Base-by-base conservation (phyloP, 2,329 filamentous ascomycete species). In the Paracorniculantispora psalliotae region DNA sequence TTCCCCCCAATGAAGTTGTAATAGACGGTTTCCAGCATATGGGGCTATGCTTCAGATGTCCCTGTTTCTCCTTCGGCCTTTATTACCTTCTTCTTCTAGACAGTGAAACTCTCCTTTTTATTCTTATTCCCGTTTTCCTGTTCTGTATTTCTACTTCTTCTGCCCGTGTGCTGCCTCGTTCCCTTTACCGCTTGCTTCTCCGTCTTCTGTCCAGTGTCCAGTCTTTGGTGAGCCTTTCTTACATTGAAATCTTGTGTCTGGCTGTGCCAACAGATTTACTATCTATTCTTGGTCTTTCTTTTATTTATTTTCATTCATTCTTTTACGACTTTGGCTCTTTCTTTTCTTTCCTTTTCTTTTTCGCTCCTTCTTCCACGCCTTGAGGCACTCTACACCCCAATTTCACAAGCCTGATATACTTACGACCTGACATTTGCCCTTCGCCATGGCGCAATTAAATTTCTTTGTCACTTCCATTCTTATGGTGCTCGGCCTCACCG, bases 401-500 rank as follows among this genome's bases (percentile, higher is more conserved):
- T 62, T 52, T 59, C n/a, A 52, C 59, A 17, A 26, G 61, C 61
- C 47, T 61, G 15, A 2, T 5, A 44, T 19, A 33, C 28, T 12
- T 25, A 15, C n/a, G 6, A 30, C n/a, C n/a, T n/a, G n/a, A 10
- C 46, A 9, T 25, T 28, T 33, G 17, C 47, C n/a, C 23, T 50
- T 49, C 53, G 48, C 12, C 44, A 60, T 60, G 59, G 19, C 59
- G 10, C 54, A 39, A n/a, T 15, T 57, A 46, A 21, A 56, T 21
- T 33, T 39, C 19, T 4, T 53, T 3, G 12, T 57, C 28, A 23
- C 53, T 9, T 57, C 41, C n/a, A 12, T 60, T 12, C 25, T 57
- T 7, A 17, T 57, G 15, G 41, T 61, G 8, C 35, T 54, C 35
- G 59, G 59, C 48, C 61, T 72, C 26, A 69, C 66, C 48, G 63